phyloP scores from a whole-genome alignment of 2,329 filamentous ascomycete species.

The Alternaria sp. region DNA sequence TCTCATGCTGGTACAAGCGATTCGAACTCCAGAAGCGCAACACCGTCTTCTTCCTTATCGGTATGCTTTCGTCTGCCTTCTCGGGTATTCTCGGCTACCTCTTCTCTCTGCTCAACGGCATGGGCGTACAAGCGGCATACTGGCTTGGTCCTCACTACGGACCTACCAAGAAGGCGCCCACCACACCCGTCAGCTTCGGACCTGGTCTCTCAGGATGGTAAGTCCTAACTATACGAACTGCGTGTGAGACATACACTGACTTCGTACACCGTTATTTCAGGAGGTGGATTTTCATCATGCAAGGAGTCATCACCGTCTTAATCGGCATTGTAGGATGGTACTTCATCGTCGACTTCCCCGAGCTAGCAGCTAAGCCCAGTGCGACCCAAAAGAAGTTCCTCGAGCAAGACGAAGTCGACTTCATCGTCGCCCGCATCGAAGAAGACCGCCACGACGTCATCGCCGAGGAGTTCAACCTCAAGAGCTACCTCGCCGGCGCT shows the following conservation, averaged over 20 bases:
- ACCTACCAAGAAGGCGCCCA: conserved; percentile 29
- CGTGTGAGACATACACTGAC: too few species aligned
- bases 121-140: conserved; percentile 50
- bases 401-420: conserved; percentile 32
- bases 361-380: conserved; percentile 27
- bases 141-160: conserved; percentile 42
- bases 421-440: conserved; percentile 37
- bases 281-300: conserved; percentile 31
- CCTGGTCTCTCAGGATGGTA: conserved; percentile 45
- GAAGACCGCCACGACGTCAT: conserved; percentile 36
- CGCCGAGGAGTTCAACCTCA: conserved; percentile 33
- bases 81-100: conserved; percentile 34
- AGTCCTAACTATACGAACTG: too few species aligned
- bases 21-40: conserved; percentile 63
- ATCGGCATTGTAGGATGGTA: conserved; percentile 31
- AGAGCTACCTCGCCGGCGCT: conserved; percentile 24
- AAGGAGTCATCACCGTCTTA: conserved; percentile 27
- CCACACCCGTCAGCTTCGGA: conserved; percentile 24
- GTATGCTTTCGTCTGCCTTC: conserved; percentile 33
- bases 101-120: conserved; percentile 54
- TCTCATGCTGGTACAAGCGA: conserved; percentile 66
- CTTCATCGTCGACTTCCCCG: conserved; percentile 37
- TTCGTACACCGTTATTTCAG: too few species aligned
- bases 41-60: conserved; percentile 59
- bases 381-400: conserved; percentile 33